Evolutionary conservation across 345 rosid species (phyloP).

Genomic region (Brassica rapa): DNA sequence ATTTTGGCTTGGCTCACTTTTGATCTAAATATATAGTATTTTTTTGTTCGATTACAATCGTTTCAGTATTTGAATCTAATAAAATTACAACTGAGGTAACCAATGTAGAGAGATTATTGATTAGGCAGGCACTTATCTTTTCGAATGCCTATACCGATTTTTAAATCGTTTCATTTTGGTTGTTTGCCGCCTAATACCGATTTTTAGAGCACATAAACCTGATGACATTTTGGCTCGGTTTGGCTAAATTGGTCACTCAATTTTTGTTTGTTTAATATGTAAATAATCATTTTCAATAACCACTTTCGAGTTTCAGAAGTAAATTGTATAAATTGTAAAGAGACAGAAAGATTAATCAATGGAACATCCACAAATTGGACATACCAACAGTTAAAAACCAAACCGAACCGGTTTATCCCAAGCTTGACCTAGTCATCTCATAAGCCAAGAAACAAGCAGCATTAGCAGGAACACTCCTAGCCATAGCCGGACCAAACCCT

Average conservation of each 20-base stretch:
- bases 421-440: conserved; percentile 80
- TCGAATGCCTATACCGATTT: too few species aligned
- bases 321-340: not conserved
- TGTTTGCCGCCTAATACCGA: too few species aligned
- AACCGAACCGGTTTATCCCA: conserved; percentile 50
- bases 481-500: conserved; percentile 98
- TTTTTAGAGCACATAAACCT: too few species aligned
- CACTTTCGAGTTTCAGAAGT: not conserved
- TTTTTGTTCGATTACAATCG: too few species aligned
- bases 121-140: too few species aligned
- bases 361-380: conserved; percentile 21
- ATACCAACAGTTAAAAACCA: conserved; percentile 25
- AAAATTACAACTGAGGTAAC: too few species aligned
- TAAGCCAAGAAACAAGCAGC: conserved; percentile 97
- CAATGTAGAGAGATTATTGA: too few species aligned
- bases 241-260: not conserved
- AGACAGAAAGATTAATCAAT: conserved; percentile 25
- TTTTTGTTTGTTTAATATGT: not conserved
- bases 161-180: too few species aligned
- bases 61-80: too few species aligned
- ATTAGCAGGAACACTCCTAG: conserved; percentile 92
- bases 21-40: too few species aligned
- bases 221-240: not conserved
- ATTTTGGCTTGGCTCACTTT: too few species aligned
- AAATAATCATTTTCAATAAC: not conserved